Conservation (phyloP, 2,329 filamentous ascomycete genomes). For the Colletotrichum sp. region DNA sequence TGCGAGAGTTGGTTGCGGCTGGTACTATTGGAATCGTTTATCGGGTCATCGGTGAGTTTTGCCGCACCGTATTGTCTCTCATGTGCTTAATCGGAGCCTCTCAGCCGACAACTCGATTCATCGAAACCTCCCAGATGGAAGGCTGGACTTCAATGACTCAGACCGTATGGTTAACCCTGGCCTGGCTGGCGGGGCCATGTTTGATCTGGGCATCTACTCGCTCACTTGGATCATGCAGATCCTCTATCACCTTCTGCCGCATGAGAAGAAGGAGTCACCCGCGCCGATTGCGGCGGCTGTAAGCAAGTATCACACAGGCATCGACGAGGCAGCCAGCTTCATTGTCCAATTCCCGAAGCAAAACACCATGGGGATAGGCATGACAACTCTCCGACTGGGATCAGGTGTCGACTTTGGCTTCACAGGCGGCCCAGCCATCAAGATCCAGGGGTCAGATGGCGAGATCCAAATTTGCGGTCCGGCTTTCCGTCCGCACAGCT, state of each 20-base stretch:
- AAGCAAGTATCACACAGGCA: constrained; percentile 69
- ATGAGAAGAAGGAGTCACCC: constrained; percentile 71
- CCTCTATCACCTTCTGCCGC: constrained; percentile 79
- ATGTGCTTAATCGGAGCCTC: background rate
- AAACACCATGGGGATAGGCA: constrained; percentile 74
- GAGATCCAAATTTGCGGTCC: constrained; percentile 73
- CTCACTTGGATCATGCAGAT: constrained; percentile 91
- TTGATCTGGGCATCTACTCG: constrained; percentile 88
- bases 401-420: constrained; percentile 64
- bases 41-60: constrained; percentile 58
- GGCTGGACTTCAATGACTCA: constrained; percentile 51
- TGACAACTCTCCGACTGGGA: constrained; percentile 66
- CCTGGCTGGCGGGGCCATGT: constrained; percentile 80
- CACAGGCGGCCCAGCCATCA: constrained; percentile 70
- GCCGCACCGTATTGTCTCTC: constrained; percentile 16
- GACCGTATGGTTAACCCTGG: constrained; percentile 83
- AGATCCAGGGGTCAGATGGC: constrained; percentile 80
- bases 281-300: constrained; percentile 57
- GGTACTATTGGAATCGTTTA: constrained; percentile 67
- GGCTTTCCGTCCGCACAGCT: constrained; percentile 71
- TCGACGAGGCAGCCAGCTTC: constrained; percentile 78
- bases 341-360: constrained; percentile 75
- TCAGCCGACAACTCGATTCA: background rate
- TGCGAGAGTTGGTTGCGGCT: constrained; percentile 66
- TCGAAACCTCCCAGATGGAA: constrained; percentile 43